phyloP scores from a whole-genome alignment of 139 green algal genomes.

The Penium margaritaceum region DNA sequence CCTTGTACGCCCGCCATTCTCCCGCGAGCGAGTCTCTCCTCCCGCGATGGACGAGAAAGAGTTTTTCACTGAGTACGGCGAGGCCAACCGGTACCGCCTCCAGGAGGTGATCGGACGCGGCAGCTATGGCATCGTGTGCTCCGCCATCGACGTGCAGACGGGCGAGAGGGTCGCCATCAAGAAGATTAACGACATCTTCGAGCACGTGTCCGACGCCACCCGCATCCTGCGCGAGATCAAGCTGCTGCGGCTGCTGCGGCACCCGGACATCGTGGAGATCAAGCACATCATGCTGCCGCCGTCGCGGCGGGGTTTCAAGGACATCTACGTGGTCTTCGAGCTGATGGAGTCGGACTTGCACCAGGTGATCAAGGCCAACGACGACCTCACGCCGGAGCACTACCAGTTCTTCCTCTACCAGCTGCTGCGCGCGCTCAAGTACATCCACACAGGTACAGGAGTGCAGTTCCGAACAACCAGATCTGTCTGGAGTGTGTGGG shows the following conservation, averaged over 20 bases:
- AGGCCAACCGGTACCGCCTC: conserved; percentile 66
- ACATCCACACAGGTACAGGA: conserved; percentile 84
- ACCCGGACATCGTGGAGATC: conserved; percentile 72
- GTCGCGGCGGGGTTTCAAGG: conserved; percentile 80
- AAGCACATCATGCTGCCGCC: conserved; percentile 97
- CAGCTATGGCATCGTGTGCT: conserved; percentile 89
- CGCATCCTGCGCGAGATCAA: conserved; percentile 98
- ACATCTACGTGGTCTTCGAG: conserved; percentile 99
- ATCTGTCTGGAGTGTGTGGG: too few relatives aligned
- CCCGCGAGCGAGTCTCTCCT: too few relatives aligned
- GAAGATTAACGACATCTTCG: conserved; percentile 98
- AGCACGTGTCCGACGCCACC: conserved; percentile 95
- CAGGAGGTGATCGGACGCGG: conserved; percentile 86
- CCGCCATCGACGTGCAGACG: conserved; percentile 81
- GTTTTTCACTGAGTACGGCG: conserved; percentile 77
- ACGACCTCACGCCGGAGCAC: conserved; percentile 96
- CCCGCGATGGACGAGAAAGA: conserved; percentile 66
- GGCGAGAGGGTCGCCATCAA: conserved; percentile 88
- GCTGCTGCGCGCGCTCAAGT: conserved; percentile 87
- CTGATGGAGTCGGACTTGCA: conserved; percentile 99
- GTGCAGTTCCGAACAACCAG: too few relatives aligned
- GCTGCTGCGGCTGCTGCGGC: conserved; percentile 86
- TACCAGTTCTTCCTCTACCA: conserved; percentile 99
- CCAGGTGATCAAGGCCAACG: conserved; percentile 99
- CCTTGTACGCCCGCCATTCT: too few relatives aligned